Evolutionary conservation across 371 early-diverging fungal species (phyloP), one percentile per base, ranked within the genome.

Genomic region (Apophysomyces ossiformis): DNA sequence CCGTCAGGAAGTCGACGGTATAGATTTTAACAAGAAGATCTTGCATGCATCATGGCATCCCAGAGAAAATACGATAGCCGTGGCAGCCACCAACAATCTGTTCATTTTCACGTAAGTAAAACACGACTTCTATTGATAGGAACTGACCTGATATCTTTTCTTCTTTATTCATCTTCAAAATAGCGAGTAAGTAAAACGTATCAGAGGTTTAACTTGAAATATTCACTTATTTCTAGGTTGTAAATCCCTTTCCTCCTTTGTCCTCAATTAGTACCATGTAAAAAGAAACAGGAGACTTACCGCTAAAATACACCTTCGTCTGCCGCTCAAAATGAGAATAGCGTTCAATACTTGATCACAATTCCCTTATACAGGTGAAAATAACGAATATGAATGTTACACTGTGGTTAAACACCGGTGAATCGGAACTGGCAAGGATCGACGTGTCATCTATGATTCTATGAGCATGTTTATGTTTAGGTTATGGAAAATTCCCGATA

Each of bases 31-130:
- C 72, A 94, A 96, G 84, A 97, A 97, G 88, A 98, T 99, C 64
- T 73, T 99, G 58, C 98, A 99, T 70, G 93, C 98, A 39, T 94
- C 95, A 61, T 98, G 97, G 97, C 98, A 99, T 86, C 99, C 99
- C 39, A 86, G 87, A 65, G 99, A 98, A 73, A 95, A 96, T 75
- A 93, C 95, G 26, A 90, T 97, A 57, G 96, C 99, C 39, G 90
- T 97, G 57, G 99, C 99, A 37, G 99, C 99, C 8, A 97, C 98
- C 45, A 97, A 97, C 84, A 98, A 98, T 74, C 87, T 97, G 61
- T 98, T 99, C 75, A 90, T 98, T 71, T 99, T 99, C 78, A 87
- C 92, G 81, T 85, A 81, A 78, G 83, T 83, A 26, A 26, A 26
- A 26, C 32, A 26, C 3, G 32, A 3, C 32, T 26, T 26, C 32